Base-by-base conservation (phyloP, 2,329 filamentous ascomycete species). In the Hypoxylon sp. region DNA sequence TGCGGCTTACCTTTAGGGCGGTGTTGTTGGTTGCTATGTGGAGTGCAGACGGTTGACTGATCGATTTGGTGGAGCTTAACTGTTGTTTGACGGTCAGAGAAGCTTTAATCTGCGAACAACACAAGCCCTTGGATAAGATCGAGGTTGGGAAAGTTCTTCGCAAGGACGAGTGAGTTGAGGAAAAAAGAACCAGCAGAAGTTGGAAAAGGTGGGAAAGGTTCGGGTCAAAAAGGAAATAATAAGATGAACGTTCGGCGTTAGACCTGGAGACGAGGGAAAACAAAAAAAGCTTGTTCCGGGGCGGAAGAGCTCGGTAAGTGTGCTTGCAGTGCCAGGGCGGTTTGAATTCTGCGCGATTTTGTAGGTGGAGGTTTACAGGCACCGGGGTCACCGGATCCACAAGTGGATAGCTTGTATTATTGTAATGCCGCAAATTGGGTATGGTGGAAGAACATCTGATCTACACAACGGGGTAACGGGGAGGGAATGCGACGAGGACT, bases 131-230 rank as follows among this genome's bases (percentile, higher is more conserved):
- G 75, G 73, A 75, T 70, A 70, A 71, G 69, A 72, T 69, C 72
- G 72, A 61, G 38, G 56, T 56, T 56, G 60, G 50, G 55, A 52
- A 56, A 64, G 67, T 71, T 58, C 68, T 70, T 55, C 72, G 70
- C 76, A 78, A 77, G 75, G 76, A 75, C 77, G 73, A 76, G 76
- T 76, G 77, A 76, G 76, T 77, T 77, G 68, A 72, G 64, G 69
- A 58, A 63, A 67, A 67, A 68, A 70, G 58, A 71, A 71, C 65
- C 60, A 70, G 48, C 64, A 67, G 52, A 70, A 68, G 25, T 53
- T 55, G 65, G 60, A 65, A 71, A 63, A 65, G 71, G 69, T 64
- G 66, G 68, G 72, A 70, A 59, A 62, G 65, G 66, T 52, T 63
- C 68, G 59, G 70, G 64, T 71, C 51, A 72, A 73, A 71, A 71